A percentile compares a stretch with the other conserved stretches of the same genome.
phyloP scores from a whole-genome alignment of 345 rosid species.

The Dovyalis caffra region DNA sequence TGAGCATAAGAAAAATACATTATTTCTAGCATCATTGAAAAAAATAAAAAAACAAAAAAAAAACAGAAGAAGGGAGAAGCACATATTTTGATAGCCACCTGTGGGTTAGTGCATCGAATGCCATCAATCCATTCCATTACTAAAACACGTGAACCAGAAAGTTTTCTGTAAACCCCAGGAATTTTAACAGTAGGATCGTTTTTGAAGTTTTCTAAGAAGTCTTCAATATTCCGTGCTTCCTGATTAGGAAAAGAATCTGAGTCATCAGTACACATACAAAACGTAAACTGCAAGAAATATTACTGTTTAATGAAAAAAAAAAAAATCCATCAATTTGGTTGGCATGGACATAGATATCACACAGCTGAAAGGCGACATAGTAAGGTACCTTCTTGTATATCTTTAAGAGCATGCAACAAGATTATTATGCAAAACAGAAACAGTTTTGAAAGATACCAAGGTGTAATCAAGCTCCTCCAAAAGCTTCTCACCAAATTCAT shows the following conservation, averaged over 20 bases:
- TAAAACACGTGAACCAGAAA: conserved; percentile 86
- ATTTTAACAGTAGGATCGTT: conserved; percentile 93
- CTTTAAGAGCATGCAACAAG: not conserved
- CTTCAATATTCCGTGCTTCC: conserved; percentile 98
- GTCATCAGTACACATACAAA: conserved; percentile 5
- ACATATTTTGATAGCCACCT: conserved; percentile 45
- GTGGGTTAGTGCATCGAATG: conserved; percentile 92
- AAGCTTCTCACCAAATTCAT: conserved; percentile 97
- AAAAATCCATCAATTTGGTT: not conserved
- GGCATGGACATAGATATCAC: not conserved
- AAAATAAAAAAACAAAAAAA: no score
- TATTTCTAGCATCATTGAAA: conserved; percentile 7
- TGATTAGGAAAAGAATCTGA: conserved; percentile 24
- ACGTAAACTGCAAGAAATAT: not conserved
- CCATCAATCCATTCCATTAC: conserved; percentile 99
- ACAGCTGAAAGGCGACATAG: not conserved
- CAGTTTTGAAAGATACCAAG: conserved; percentile 54
- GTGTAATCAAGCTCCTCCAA: conserved; percentile 99
- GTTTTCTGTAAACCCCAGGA: conserved; percentile 79
- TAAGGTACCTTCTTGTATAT: not conserved
- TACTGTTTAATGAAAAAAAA: not conserved
- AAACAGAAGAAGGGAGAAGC: conserved; percentile 1
- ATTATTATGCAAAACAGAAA: conserved; percentile 4
- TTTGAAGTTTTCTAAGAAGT: conserved; percentile 89
- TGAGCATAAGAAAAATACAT: conserved; percentile 22